Evolutionary conservation across 345 rosid species (phyloP).

Genomic region (Populus tremula): DNA sequence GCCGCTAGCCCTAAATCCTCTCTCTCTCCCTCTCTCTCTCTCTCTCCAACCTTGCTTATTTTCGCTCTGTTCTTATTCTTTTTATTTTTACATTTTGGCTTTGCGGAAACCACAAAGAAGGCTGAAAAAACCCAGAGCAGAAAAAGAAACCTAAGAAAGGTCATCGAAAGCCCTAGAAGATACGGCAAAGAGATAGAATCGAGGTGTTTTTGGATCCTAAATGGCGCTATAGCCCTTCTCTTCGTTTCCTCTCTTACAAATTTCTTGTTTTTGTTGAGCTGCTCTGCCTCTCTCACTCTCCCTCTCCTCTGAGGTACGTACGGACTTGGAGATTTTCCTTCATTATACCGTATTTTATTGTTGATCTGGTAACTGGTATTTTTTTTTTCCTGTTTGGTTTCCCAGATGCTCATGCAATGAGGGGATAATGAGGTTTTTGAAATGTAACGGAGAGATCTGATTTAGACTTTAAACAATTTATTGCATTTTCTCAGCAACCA

Average conservation of each 20-base stretch:
- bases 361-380: background rate
- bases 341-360: background rate
- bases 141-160: background rate
- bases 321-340: background rate
- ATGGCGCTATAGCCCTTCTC: slow-evolving; percentile 9
- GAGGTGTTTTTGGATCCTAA: background rate
- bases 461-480: background rate
- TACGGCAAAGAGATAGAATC: background rate
- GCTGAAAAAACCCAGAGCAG: background rate
- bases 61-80: too few relatives aligned
- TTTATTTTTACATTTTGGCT: background rate
- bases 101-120: background rate
- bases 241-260: background rate
- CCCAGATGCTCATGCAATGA: background rate
- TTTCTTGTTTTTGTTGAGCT: slow-evolving; percentile 11
- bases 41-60: too few relatives aligned
- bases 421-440: background rate
- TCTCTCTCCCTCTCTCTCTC: background rate
- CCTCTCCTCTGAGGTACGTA: background rate
- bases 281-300: background rate
- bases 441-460: slow-evolving; percentile 10
- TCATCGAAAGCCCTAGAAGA: background rate
- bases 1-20: slow-evolving; percentile 1
- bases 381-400: background rate
- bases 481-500: background rate